These are phyloP conservation scores for Apophysomyces ossiformis DNA, from an alignment of 371 early-diverging fungal species.

Conservation along the genomic window DNA sequence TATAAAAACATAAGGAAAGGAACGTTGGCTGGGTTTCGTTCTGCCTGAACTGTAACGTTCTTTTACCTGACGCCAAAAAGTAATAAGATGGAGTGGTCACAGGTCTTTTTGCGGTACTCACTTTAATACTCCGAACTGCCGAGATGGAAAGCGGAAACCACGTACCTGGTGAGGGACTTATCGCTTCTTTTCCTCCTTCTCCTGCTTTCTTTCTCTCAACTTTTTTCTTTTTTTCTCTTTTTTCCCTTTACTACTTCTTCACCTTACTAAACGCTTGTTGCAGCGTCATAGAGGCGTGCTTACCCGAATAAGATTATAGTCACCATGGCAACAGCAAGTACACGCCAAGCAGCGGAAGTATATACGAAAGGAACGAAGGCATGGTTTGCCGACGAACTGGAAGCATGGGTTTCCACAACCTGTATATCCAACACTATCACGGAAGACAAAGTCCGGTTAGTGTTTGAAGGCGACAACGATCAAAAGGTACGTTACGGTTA, in stretches of 20 bases:
- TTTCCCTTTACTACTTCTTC: not conserved
- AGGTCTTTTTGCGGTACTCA: too few species aligned
- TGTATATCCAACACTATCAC: slow-evolving; percentile 54
- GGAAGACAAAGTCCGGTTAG: slow-evolving; percentile 56
- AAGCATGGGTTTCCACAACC: slow-evolving; percentile 81
- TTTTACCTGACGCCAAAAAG: too few species aligned
- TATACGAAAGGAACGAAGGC: slow-evolving; percentile 78
- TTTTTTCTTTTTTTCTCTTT: not conserved
- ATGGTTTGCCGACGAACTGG: slow-evolving; percentile 85
- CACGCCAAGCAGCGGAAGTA: slow-evolving; percentile 52
- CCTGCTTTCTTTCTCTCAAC: not conserved
- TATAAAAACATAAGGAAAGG: too few species aligned
- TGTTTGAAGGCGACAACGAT: slow-evolving; percentile 64
- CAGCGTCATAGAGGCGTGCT: not conserved
- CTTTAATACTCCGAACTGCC: not conserved
- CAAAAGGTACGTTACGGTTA: slow-evolving; percentile 41
- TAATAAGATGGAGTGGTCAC: too few species aligned
- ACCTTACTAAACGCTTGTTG: not conserved
- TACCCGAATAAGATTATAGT: not conserved
- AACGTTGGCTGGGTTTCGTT: too few species aligned
- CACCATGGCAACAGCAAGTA: slow-evolving; percentile 2
- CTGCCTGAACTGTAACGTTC: too few species aligned
- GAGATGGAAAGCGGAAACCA: not conserved
- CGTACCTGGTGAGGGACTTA: not conserved
- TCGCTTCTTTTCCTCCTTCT: not conserved